phyloP scores from a whole-genome alignment of 2,329 filamentous ascomycete genomes.

The Aspergillus ochraceus region DNA sequence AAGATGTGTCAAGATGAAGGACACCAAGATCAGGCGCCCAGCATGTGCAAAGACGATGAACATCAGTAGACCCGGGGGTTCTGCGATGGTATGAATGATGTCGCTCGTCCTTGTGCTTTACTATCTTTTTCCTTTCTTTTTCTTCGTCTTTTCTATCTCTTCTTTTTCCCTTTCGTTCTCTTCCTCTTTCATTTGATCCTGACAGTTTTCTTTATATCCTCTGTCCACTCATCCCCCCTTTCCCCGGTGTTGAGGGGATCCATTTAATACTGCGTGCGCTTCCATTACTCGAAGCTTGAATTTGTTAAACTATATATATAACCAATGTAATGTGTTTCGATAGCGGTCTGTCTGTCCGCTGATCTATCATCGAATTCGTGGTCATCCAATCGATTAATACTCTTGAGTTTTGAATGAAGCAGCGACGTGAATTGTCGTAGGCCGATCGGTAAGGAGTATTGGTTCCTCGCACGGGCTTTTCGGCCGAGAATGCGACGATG shows the following conservation, averaged over 20 bases:
- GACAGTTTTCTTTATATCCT: background rate
- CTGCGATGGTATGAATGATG: background rate
- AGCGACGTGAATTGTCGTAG: background rate
- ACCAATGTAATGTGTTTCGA: background rate
- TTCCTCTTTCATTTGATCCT: background rate
- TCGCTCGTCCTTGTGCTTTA: background rate
- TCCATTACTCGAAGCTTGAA: background rate
- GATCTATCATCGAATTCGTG: background rate
- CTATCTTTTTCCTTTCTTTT: background rate
- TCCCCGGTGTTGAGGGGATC: background rate
- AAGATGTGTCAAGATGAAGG: slow-evolving; percentile 30
- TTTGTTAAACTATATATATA: background rate
- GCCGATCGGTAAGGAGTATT: background rate
- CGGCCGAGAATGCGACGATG: background rate
- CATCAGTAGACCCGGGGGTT: slow-evolving; percentile 6
- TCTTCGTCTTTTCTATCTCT: background rate
- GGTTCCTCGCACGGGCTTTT: background rate
- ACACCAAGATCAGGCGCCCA: slow-evolving; percentile 39
- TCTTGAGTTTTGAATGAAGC: background rate
- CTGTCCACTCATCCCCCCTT: background rate
- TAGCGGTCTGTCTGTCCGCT: background rate
- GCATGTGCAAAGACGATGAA: slow-evolving; percentile 29
- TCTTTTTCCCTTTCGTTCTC: background rate
- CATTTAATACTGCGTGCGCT: background rate
- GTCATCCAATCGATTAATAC: background rate